Evolutionary conservation across 2,329 filamentous ascomycete species (phyloP).

Genomic region (Talaromyces amestolkiae): DNA sequence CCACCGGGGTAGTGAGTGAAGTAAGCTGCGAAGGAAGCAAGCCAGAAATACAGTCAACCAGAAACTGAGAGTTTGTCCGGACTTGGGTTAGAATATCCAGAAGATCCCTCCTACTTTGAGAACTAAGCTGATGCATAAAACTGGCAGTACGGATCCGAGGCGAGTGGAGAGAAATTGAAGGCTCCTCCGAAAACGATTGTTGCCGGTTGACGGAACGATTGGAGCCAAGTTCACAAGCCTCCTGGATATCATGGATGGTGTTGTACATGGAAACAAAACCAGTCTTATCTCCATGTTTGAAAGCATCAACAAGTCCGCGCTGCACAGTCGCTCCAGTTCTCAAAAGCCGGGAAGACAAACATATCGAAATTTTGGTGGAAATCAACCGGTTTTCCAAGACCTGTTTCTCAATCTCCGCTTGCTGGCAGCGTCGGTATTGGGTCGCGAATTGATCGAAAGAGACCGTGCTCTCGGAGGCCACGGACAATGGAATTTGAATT

Average conservation of each 20-base stretch:
- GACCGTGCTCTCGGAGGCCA: slow-evolving; percentile 25
- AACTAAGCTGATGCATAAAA: slow-evolving; percentile 65
- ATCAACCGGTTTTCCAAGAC: slow-evolving; percentile 40
- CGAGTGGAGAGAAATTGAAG: slow-evolving; percentile 38
- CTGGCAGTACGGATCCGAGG: slow-evolving; percentile 33
- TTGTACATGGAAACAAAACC: slow-evolving; percentile 47
- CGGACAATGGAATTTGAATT: slow-evolving; percentile 22
- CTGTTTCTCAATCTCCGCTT: slow-evolving; percentile 42
- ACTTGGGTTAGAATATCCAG: slow-evolving; percentile 77
- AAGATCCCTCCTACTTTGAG: slow-evolving; percentile 70
- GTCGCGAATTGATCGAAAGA: slow-evolving; percentile 47
- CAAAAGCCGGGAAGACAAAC: slow-evolving; percentile 42
- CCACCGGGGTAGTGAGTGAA: slow-evolving; percentile 73
- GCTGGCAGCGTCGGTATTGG: slow-evolving; percentile 42
- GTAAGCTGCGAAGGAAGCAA: slow-evolving; percentile 74
- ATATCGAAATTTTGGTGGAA: slow-evolving; percentile 44
- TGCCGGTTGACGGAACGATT: slow-evolving; percentile 33
- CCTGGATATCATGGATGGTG: slow-evolving; percentile 44
- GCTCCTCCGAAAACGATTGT: slow-evolving; percentile 35
- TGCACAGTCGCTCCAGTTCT: slow-evolving; percentile 43
- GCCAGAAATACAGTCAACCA: slow-evolving; percentile 76
- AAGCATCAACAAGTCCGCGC: slow-evolving; percentile 45
- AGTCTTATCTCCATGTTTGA: slow-evolving; percentile 46
- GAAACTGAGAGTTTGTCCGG: slow-evolving; percentile 80
- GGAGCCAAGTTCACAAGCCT: slow-evolving; percentile 38